Percentiles rank a stretch among this genome's conserved stretches.
Evolutionary conservation across 2,329 filamentous ascomycete species (phyloP).

Genomic region (Colletotrichum filicis): DNA sequence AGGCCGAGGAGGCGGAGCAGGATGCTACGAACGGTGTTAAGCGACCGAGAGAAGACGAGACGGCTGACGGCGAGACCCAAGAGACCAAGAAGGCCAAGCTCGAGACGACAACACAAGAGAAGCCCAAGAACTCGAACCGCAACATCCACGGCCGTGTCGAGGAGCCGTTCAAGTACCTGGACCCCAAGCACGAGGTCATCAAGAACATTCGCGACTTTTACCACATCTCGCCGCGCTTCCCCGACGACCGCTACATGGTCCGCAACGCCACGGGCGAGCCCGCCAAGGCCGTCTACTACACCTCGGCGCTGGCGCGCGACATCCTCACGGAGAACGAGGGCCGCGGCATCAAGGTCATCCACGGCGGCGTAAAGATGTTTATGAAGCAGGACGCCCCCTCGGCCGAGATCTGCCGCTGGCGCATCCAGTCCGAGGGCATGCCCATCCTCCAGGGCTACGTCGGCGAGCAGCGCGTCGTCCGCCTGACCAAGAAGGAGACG

Average conservation of each 20-base stretch:
- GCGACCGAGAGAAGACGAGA: conserved; percentile 45
- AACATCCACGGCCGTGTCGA: conserved; percentile 71
- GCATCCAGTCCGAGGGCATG: conserved; percentile 95
- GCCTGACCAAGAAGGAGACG: conserved; percentile 80
- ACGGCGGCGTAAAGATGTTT: conserved; percentile 98
- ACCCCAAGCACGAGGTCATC: conserved; percentile 79
- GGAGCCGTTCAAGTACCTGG: conserved; percentile 94
- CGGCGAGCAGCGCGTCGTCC: conserved; percentile 79
- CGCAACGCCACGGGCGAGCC: conserved; percentile 90
- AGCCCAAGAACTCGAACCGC: conserved; percentile 49
- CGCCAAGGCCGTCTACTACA: conserved; percentile 97
- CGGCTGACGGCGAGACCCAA: conserved; percentile 45
- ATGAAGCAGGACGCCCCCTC: conserved; percentile 96
- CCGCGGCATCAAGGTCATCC: conserved; percentile 92
- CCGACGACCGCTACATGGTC: conserved; percentile 92
- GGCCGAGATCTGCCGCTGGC: conserved; percentile 89
- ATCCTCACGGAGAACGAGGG: conserved; percentile 91
- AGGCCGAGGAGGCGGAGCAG: conserved; percentile 32
- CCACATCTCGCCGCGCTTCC: conserved; percentile 84
- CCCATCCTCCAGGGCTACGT: conserved; percentile 92
- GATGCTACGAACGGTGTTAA: conserved; percentile 43
- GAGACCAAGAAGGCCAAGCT: conserved; percentile 54
- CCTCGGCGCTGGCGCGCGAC: conserved; percentile 82
- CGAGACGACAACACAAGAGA: conserved; percentile 44
- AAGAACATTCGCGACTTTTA: conserved; percentile 86